Conservation (phyloP, 306 rosid species). For the Dryas alaskensis region DNA sequence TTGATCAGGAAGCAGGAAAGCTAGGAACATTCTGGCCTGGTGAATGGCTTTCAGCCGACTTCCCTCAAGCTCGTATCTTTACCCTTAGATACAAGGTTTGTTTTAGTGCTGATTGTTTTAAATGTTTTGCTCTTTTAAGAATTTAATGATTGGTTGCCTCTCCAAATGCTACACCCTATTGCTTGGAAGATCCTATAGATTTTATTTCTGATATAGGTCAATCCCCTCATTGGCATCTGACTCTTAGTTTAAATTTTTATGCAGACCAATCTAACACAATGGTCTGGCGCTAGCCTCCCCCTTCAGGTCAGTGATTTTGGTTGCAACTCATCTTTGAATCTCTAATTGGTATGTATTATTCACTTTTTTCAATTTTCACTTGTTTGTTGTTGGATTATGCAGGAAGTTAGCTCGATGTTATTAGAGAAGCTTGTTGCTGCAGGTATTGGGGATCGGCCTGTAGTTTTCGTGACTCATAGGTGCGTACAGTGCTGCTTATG, state of each 20-base stretch:
- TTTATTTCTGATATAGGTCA: conserved; percentile 18
- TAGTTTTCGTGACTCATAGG: conserved; percentile 94
- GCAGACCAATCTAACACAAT: conserved; percentile 92
- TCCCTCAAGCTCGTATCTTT: conserved; percentile 83
- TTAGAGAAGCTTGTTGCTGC: conserved; percentile 89
- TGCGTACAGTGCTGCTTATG: conserved; percentile 30
- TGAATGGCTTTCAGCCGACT: conserved; percentile 95
- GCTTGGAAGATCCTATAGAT: conserved; percentile 7
- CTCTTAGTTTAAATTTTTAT: conserved; percentile 31
- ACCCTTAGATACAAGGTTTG: conserved; percentile 89
- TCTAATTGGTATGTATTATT: neutral
- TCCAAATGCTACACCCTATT: neutral
- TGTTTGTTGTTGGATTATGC: conserved; percentile 34
- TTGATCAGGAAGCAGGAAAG: conserved; percentile 96
- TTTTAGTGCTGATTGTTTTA: conserved; percentile 19
- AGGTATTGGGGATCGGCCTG: conserved; percentile 90
- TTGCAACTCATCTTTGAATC: neutral
- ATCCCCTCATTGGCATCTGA: conserved; percentile 33
- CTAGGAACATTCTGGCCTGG: conserved; percentile 97
- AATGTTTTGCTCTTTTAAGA: neutral
- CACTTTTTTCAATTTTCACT: neutral
- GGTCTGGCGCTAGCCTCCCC: conserved; percentile 99
- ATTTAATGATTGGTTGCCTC: neutral
- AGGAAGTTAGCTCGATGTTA: conserved; percentile 97
- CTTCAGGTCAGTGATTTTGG: conserved; percentile 66